A percentile compares a stretch with the other conserved stretches of the same genome.
Evolutionary conservation across 164 flowering plant species (phyloP).

Genomic region (Taxillus chinensis): DNA sequence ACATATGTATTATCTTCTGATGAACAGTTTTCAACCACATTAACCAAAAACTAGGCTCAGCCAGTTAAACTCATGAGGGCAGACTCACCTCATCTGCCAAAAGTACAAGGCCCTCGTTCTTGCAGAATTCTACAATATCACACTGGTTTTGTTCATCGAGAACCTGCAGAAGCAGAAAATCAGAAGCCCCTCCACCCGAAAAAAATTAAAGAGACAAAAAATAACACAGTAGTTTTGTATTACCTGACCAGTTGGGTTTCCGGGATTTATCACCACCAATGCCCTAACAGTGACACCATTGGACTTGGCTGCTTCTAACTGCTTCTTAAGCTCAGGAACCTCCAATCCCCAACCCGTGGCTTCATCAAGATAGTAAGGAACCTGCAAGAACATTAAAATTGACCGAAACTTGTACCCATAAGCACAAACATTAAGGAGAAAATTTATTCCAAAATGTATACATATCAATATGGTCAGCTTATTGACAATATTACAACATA

Average conservation of each 20-base stretch:
- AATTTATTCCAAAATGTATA: not conserved
- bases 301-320: slow-evolving; percentile 61
- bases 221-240: not conserved
- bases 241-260: slow-evolving; percentile 99
- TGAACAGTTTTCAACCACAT: no score
- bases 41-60: no score
- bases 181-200: not conserved
- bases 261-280: slow-evolving; percentile 97
- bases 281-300: slow-evolving; percentile 81
- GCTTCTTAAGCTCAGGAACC: slow-evolving; percentile 70
- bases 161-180: slow-evolving; percentile 41
- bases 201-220: not conserved
- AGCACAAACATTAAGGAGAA: no score
- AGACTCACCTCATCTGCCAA: slow-evolving; percentile 89
- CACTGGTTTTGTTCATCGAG: slow-evolving; percentile 85
- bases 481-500: no score
- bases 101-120: slow-evolving; percentile 87
- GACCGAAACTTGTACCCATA: no score
- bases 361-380: slow-evolving; percentile 94
- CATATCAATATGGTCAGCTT: not conserved
- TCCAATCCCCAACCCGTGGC: slow-evolving; percentile 95
- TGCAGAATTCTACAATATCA: slow-evolving; percentile 87
- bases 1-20: no score
- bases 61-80: not conserved
- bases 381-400: slow-evolving; percentile 31